Conservation (phyloP, 805 yeast genomes). For the Candida xiaguanensis region DNA sequence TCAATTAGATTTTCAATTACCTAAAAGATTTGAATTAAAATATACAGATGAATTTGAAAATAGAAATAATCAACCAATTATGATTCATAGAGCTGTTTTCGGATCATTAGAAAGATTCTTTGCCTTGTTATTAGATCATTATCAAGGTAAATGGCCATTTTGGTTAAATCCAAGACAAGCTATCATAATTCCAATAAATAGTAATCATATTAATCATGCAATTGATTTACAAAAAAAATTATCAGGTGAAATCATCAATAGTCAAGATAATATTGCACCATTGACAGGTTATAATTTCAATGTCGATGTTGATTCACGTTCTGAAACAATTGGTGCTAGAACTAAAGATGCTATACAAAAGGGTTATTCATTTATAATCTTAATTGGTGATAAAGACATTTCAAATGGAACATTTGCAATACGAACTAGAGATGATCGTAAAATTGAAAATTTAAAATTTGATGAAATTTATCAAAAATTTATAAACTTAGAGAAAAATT, state of each 20-base stretch:
- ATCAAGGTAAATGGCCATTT: slow-evolving; percentile 93
- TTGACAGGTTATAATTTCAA: slow-evolving; percentile 58
- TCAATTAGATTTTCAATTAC: slow-evolving; percentile 93
- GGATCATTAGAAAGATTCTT: slow-evolving; percentile 93
- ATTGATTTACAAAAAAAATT: slow-evolving; percentile 43
- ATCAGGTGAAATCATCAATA: slow-evolving; percentile 37
- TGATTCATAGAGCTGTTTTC: slow-evolving; percentile 93
- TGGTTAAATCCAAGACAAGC: slow-evolving; percentile 96
- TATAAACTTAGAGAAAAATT: slow-evolving; percentile 51
- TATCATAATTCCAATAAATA: slow-evolving; percentile 73
- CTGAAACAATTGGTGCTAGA: slow-evolving; percentile 75
- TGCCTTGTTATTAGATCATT: slow-evolving; percentile 87
- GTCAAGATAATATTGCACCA: slow-evolving; percentile 42
- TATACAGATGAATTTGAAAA: slow-evolving; percentile 54
- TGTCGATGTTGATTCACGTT: slow-evolving; percentile 72
- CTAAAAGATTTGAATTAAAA: slow-evolving; percentile 72
- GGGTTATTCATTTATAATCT: slow-evolving; percentile 75
- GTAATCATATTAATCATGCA: slow-evolving; percentile 56
- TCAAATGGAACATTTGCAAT: slow-evolving; percentile 57
- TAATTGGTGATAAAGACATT: slow-evolving; percentile 85
- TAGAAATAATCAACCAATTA: slow-evolving; percentile 68
- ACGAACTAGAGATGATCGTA: slow-evolving; percentile 52
- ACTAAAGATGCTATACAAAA: slow-evolving; percentile 72
- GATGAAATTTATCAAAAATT: slow-evolving; percentile 55
- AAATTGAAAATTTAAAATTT: slow-evolving; percentile 38